A percentile compares a stretch with the other conserved stretches of the same genome.
phyloP scores from a whole-genome alignment of 345 rosid genomes.

The Melaleuca alternifolia region DNA sequence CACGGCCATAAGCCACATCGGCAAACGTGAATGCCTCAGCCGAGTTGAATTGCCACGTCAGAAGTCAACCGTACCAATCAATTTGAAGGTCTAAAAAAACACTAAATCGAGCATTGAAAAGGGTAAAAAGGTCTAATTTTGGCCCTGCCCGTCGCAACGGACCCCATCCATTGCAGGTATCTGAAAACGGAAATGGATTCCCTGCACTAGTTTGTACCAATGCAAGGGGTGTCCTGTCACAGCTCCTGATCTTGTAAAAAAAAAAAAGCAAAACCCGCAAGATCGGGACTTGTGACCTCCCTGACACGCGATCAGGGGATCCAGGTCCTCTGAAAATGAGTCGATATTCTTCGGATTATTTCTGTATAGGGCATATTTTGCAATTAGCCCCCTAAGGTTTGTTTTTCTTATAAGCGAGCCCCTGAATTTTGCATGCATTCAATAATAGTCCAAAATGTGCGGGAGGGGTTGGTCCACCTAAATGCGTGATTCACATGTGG shows the following conservation, averaged over 20 bases:
- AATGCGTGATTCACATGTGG: too few species aligned
- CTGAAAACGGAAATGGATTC: too few species aligned
- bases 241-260: too few species aligned
- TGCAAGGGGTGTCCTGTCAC: too few species aligned
- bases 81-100: background rate
- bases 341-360: background rate
- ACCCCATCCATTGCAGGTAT: too few species aligned
- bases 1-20: background rate
- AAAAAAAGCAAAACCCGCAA: too few species aligned
- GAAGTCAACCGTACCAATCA: background rate
- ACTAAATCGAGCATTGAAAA: background rate
- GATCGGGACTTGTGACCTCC: too few species aligned
- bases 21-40: background rate
- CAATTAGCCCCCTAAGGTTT: background rate
- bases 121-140: background rate
- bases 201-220: too few species aligned
- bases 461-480: too few species aligned
- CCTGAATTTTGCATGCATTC: background rate
- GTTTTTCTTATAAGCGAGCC: background rate
- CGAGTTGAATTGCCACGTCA: background rate
- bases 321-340: too few species aligned
- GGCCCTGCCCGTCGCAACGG: background rate
- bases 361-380: background rate
- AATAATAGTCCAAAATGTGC: too few species aligned
- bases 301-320: too few species aligned